Percentiles rank a stretch among this genome's conserved stretches.
Conservation (phyloP, 306 rosid genomes). For the Ceratonia siliqua region DNA sequence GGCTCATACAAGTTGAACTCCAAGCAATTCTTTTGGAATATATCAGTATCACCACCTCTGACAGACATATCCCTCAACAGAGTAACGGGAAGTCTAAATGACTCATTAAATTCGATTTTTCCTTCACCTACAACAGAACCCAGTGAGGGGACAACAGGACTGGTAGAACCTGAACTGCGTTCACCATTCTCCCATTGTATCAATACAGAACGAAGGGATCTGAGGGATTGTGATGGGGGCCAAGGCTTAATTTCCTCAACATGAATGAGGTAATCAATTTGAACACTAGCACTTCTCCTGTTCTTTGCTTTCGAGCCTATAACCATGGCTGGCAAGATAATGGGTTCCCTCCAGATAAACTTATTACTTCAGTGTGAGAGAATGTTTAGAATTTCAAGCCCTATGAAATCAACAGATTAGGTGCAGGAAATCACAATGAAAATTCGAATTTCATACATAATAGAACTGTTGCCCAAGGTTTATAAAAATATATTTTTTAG, state of each 20-base stretch:
- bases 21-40: conserved; percentile 76
- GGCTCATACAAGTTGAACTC: conserved; percentile 86
- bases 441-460: conserved; percentile 23
- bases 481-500: too few relatives aligned
- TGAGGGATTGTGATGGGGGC: conserved; percentile 90
- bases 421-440: conserved; percentile 18
- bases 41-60: conserved; percentile 59
- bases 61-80: conserved; percentile 69
- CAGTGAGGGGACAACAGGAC: conserved; percentile 60
- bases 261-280: conserved; percentile 64
- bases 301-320: conserved; percentile 67
- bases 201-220: conserved; percentile 68
- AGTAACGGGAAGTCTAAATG: conserved; percentile 74
- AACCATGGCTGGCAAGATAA: conserved; percentile 51
- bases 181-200: conserved; percentile 96
- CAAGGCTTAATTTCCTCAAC: conserved; percentile 91
- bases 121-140: conserved; percentile 78
- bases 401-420: conserved; percentile 33
- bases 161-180: conserved; percentile 80
- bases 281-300: conserved; percentile 58
- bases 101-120: conserved; percentile 73
- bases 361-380: conserved; percentile 37
- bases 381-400: conserved; percentile 33
- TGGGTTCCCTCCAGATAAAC: conserved; percentile 19
- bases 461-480: too few relatives aligned